These are phyloP conservation scores for Nothophoma quercina DNA, from an alignment of 2,329 filamentous ascomycete genomes.

Conservation along the genomic window DNA sequence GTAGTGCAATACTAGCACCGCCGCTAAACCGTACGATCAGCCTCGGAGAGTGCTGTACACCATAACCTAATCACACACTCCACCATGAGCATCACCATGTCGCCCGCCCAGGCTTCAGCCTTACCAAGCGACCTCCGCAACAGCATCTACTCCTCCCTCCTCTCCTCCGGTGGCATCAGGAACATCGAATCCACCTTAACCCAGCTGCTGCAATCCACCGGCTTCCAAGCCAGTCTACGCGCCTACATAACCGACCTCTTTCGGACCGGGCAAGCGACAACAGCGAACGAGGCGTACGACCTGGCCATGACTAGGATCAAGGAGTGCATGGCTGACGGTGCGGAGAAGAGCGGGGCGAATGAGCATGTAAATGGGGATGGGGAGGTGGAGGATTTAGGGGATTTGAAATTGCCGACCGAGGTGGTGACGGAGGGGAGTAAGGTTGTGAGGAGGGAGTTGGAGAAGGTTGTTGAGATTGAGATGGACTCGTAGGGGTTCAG, in stretches of 20 bases:
- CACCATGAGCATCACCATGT: conserved; percentile 34
- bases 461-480: conserved; percentile 56
- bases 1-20: too few species aligned
- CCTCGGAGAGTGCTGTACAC: too few species aligned
- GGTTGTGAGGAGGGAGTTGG: conserved; percentile 60
- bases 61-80: conserved; percentile 17
- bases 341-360: conserved; percentile 3
- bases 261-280: conserved; percentile 64
- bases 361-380: conserved; percentile 37
- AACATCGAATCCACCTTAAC: conserved; percentile 63
- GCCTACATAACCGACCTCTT: conserved; percentile 64
- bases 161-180: conserved; percentile 59
- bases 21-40: too few species aligned
- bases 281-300: conserved; percentile 63
- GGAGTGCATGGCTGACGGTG: conserved; percentile 5
- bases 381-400: conserved; percentile 27
- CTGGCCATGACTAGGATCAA: conserved; percentile 56
- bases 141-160: conserved; percentile 56
- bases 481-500: neutral
- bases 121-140: conserved; percentile 51
- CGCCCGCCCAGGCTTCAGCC: conserved; percentile 50
- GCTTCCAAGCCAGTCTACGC: conserved; percentile 66
- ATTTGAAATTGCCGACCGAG: conserved; percentile 56
- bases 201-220: conserved; percentile 63
- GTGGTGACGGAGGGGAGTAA: conserved; percentile 61